Evolutionary conservation across 129 eudicot species (phyloP).

Genomic region (Pseudognaphalium luteoalbum): DNA sequence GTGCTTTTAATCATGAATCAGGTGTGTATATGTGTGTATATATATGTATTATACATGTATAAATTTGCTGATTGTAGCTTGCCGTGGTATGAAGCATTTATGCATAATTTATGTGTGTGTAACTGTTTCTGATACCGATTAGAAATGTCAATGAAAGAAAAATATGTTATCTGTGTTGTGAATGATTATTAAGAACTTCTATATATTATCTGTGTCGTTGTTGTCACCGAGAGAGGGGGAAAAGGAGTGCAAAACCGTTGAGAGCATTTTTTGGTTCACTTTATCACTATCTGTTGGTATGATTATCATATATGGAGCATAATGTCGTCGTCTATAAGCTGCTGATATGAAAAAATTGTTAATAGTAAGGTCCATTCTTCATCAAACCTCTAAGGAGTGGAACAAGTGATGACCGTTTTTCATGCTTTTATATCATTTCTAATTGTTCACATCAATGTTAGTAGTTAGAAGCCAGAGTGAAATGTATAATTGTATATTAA

Average conservation of each 20-base stretch:
- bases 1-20: constrained; percentile 1
- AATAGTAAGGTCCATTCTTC: not conserved
- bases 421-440: not conserved
- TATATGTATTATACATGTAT: not conserved
- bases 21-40: not conserved
- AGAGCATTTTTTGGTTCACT: not conserved
- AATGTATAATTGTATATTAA: not conserved
- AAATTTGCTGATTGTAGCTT: not conserved
- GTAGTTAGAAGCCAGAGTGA: not conserved
- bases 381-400: not conserved
- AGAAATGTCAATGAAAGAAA: not conserved
- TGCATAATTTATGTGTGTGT: too few species aligned
- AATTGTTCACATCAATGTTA: not conserved
- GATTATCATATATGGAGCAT: not conserved
- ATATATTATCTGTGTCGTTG: too few species aligned
- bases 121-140: not conserved
- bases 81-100: not conserved
- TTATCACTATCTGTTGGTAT: not conserved
- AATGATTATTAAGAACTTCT: too few species aligned
- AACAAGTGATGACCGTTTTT: not conserved
- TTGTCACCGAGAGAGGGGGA: not conserved
- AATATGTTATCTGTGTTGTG: too few species aligned
- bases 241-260: not conserved
- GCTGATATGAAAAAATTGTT: not conserved
- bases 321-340: constrained; percentile 8